These are phyloP conservation scores for Monosporascus sp. DNA, from an alignment of 2,329 filamentous ascomycete species.

Conservation along the genomic window DNA sequence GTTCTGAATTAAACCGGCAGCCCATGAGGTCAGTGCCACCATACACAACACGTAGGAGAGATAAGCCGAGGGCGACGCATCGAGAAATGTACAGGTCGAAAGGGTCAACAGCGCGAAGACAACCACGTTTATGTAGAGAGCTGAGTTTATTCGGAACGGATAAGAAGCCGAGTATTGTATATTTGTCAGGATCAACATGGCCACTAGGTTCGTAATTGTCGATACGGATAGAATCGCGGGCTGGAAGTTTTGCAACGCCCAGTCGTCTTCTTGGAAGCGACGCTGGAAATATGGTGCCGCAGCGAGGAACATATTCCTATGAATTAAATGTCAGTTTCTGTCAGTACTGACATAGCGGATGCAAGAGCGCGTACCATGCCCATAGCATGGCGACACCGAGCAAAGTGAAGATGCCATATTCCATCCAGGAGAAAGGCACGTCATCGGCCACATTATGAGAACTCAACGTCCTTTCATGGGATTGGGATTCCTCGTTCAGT, in stretches of 20 bases:
- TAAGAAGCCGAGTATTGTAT: constrained; percentile 82
- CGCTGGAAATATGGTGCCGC: constrained; percentile 87
- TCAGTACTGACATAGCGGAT: neutral
- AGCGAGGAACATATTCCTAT: constrained; percentile 93
- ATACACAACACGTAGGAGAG: constrained; percentile 77
- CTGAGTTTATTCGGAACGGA: constrained; percentile 73
- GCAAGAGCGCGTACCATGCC: constrained; percentile 67
- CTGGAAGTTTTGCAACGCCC: constrained; percentile 78
- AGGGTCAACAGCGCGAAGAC: constrained; percentile 74
- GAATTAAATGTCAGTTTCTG: neutral
- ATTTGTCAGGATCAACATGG: constrained; percentile 71
- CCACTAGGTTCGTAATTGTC: constrained; percentile 72
- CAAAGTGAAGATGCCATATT: constrained; percentile 80
- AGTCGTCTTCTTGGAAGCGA: constrained; percentile 66
- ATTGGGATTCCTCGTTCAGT: constrained; percentile 22
- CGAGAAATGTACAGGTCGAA: constrained; percentile 66
- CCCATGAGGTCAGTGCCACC: constrained; percentile 73
- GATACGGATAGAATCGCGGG: constrained; percentile 83
- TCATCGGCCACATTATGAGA: constrained; percentile 30
- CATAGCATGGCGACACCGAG: constrained; percentile 93
- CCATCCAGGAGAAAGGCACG: constrained; percentile 70
- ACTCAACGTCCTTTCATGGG: constrained; percentile 11
- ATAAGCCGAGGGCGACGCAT: constrained; percentile 59
- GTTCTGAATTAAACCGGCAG: constrained; percentile 84
- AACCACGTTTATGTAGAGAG: constrained; percentile 70